Conservation (phyloP, 306 rosid species). For the Casuarina equisetifolia region DNA sequence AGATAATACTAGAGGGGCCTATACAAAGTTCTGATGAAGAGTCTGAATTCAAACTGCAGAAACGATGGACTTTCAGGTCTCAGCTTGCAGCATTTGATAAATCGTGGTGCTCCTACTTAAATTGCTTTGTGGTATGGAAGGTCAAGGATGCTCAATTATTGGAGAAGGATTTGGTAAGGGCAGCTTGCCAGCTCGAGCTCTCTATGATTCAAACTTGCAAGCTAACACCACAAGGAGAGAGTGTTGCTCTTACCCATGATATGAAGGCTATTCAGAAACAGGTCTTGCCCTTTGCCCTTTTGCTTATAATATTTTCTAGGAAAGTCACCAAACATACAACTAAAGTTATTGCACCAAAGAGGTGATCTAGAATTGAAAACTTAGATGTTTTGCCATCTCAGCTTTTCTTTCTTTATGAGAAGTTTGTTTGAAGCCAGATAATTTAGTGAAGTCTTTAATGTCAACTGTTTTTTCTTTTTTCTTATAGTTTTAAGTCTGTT, state of each 20-base stretch:
- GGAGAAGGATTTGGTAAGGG: slow-evolving; percentile 93
- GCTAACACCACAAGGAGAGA: slow-evolving; percentile 65
- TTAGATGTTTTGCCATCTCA: background rate
- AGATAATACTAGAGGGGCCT: slow-evolving; percentile 71
- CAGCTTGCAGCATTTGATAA: slow-evolving; percentile 86
- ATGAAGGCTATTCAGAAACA: slow-evolving; percentile 91
- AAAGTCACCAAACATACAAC: background rate
- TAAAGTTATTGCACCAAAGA: background rate
- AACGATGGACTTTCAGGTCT: slow-evolving; percentile 68
- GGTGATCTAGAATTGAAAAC: background rate
- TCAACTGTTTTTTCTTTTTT: background rate
- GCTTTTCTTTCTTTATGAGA: background rate
- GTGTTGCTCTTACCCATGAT: slow-evolving; percentile 66
- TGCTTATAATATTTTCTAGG: slow-evolving; percentile 8
- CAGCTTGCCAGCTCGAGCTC: slow-evolving; percentile 96
- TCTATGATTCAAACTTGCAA: slow-evolving; percentile 96
- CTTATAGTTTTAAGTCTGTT: background rate
- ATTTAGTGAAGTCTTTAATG: background rate
- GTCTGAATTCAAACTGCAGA: slow-evolving; percentile 41
- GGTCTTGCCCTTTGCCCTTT: slow-evolving; percentile 45
- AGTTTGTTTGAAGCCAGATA: background rate
- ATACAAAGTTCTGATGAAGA: slow-evolving; percentile 59
- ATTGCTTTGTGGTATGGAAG: slow-evolving; percentile 89
- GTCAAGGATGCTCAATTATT: slow-evolving; percentile 79
- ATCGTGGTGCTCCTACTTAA: slow-evolving; percentile 93